Conservation (phyloP, 331 rosid genomes). For the Spiraea crenata region DNA sequence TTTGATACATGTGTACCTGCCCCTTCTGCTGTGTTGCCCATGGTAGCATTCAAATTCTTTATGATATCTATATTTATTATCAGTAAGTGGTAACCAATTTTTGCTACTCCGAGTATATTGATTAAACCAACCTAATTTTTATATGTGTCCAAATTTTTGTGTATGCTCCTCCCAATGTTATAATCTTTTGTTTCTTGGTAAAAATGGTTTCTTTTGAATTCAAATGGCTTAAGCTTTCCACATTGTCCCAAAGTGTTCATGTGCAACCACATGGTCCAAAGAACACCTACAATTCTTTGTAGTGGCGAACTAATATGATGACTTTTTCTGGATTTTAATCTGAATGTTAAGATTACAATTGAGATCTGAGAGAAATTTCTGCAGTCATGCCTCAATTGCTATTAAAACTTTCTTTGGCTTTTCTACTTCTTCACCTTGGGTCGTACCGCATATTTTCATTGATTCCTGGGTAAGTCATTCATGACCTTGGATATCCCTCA, state of each 20-base stretch:
- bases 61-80: background rate
- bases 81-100: background rate
- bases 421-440: background rate
- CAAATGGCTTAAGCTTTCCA: too few relatives aligned
- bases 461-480: background rate
- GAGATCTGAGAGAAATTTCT: background rate
- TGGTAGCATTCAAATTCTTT: too few relatives aligned
- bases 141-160: background rate
- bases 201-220: background rate
- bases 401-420: background rate
- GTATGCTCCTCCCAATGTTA: too few relatives aligned
- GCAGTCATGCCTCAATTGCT: background rate
- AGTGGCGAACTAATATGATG: background rate
- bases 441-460: background rate
- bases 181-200: background rate
- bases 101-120: background rate
- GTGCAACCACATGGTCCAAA: background rate
- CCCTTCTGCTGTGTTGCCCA: too few relatives aligned
- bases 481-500: background rate
- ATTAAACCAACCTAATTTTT: background rate
- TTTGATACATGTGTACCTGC: too few relatives aligned
- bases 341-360: background rate
- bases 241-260: background rate
- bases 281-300: background rate
- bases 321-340: background rate